Evolutionary conservation across 2,329 filamentous ascomycete genomes (phyloP), one percentile per base, ranked within the genome.

Genomic region (Claviceps africana): DNA sequence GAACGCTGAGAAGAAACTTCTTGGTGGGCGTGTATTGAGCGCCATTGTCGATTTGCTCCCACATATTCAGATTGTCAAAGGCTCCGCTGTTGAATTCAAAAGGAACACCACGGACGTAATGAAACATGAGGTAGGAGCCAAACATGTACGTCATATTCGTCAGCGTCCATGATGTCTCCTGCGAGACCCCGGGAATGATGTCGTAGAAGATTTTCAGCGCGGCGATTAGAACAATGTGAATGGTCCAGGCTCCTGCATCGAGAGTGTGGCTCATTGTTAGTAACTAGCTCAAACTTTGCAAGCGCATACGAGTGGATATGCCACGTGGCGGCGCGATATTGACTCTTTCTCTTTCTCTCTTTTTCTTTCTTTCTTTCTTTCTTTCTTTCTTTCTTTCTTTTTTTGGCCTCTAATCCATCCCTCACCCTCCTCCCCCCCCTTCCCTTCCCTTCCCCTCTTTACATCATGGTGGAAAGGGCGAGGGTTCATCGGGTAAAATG

Each of bases 21-120:
- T 98, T 98, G 59, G 93, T 88, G 4, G 93, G 93, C 1, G 93
- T 98, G 73, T 97, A 98, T 69, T 98, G 93, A 61, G 93, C 93
- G 47, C 93, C 93, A 64, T 97, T 94, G 74, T 98, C 93, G 68
- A 98, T 98, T 73, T 98, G 93, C 74, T 98, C 93, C 93, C 93
- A 98, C 93, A 98, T 97, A 74, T 97, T 98, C 65, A 98, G 78
- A 70, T 98, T 97, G 76, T 98, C 93, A 70, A 97, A 98, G 61
- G 93, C 93, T 54, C 93, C 93, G 53, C 88, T 85, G 67, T 98
- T 98, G 78, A 98, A 98, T 70, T 98, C 93, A 66, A 98, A 98
- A 6, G 93, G 93, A 47, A 97, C 88, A 61, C 93, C 93, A 65
- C 91, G 88, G 60, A 98, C 93, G 77, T 88, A 95, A 72, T 98